A percentile compares a stretch with the other conserved stretches of the same genome.
These are phyloP conservation scores for Mesembryanthemum crystallinum DNA, from an alignment of 148 eudicot species.

Conservation along the genomic window DNA sequence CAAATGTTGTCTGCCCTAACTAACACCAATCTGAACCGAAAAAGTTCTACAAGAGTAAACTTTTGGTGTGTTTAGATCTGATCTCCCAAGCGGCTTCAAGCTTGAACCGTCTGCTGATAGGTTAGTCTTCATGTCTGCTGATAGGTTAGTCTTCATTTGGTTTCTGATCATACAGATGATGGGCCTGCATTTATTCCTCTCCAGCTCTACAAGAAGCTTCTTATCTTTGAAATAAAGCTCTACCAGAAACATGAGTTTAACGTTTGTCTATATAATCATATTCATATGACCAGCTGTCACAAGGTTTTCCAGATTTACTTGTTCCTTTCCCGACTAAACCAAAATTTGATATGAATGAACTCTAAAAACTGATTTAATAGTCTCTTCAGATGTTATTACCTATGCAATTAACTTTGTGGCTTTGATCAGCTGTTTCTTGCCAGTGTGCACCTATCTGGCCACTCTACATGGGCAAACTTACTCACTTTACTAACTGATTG, in stretches of 20 bases:
- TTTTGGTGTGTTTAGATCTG: constrained; percentile 98
- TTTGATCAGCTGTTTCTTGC: neutral
- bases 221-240: too few relatives aligned
- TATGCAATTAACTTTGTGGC: neutral
- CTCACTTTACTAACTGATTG: constrained; percentile 11
- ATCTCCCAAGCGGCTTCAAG: constrained; percentile 91
- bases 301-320: neutral
- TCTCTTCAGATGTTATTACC: neutral
- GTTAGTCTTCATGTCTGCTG: too few relatives aligned
- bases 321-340: neutral
- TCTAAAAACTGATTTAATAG: neutral
- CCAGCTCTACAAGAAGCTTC: neutral
- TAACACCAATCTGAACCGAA: constrained; percentile 95
- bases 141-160: constrained; percentile 44
- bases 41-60: constrained; percentile 68
- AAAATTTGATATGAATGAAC: neutral
- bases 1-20: constrained; percentile 94
- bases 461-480: neutral
- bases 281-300: neutral
- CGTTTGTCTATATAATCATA: neutral
- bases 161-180: neutral
- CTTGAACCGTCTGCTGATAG: constrained; percentile 92
- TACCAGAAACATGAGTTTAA: neutral
- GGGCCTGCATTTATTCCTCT: constrained; percentile 1
- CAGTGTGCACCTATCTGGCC: neutral